Evolutionary conservation across 805 yeast species (phyloP), one percentile per base, ranked within the genome.

Genomic region (Ogataea methylovora): DNA sequence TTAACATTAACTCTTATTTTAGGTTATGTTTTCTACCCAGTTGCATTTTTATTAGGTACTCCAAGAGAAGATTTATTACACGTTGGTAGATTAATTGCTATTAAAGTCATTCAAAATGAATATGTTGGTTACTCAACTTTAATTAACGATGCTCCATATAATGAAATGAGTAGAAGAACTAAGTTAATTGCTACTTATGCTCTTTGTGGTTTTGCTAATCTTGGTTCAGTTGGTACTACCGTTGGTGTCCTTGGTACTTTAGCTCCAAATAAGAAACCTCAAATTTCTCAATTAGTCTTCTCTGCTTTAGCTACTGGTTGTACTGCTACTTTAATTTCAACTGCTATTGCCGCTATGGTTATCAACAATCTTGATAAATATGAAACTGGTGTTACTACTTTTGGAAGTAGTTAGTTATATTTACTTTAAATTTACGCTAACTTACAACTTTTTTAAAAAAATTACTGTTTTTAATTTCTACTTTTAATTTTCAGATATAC

Each of bases 191-290:
- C 79, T 24, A 75, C 81, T 14, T 76, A 73, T 42, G 75, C 77
- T 14, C 64, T 73, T 27, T 75, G 81, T 61, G 80, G 82, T 1
- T 76, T 76, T 52, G 71, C 79, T 24, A 76, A 76, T 54, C 58
- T 76, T 30, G 82, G 81, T 21, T 70, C 79, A 5, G 61, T 76
- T 42, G 82, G 79, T 46, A 73, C 74, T 38, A 74, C 73, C 39
- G 54, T 76, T 39, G 80, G 81, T 48, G 80, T 76, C 27, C 63
- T 76, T 45, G 67, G 72, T 40, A 65, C 76, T 32, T 55, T 76
- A 46, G 75, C 79, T 25, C 76, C 76, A 28, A 56, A 58, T 27
- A 63, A 67, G 43, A 57, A 70, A 25, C 67, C 60, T 33, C 71
- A 70, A 26, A 63, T 76, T 36, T 58, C 79, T 8, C 38, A 53